Percentiles rank a stretch among this genome's conserved stretches.
phyloP scores from a whole-genome alignment of 2,329 filamentous ascomycete species.

The Peltaster fructicola region DNA sequence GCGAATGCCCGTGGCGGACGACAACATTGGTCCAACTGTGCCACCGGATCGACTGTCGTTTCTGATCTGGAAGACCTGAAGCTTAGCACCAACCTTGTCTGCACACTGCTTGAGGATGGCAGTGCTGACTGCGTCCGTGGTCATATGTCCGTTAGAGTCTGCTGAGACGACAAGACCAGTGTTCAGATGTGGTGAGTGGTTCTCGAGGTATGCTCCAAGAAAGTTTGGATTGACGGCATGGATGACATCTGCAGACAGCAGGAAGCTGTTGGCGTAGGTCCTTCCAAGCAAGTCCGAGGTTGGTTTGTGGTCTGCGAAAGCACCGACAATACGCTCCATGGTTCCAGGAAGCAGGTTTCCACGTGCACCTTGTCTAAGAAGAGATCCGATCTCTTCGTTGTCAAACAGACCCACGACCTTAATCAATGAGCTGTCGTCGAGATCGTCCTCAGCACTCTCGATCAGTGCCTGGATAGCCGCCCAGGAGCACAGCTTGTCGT shows the following conservation, averaged over 20 bases:
- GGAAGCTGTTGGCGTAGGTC: slow-evolving; percentile 81
- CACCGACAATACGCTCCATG: slow-evolving; percentile 67
- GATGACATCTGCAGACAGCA: slow-evolving; percentile 81
- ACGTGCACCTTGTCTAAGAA: slow-evolving; percentile 73
- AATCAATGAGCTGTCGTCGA: slow-evolving; percentile 45
- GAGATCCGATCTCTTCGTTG: slow-evolving; percentile 87
- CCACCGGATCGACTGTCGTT: slow-evolving; percentile 82
- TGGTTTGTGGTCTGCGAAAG: slow-evolving; percentile 30
- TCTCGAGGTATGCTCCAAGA: slow-evolving; percentile 60
- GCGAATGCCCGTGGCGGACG: slow-evolving; percentile 59
- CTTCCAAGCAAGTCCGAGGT: slow-evolving; percentile 47
- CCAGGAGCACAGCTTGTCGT: slow-evolving; percentile 96
- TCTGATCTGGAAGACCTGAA: slow-evolving; percentile 86
- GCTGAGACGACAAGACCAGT: slow-evolving; percentile 64
- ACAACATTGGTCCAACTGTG: slow-evolving; percentile 87
- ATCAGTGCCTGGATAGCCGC: slow-evolving; percentile 72
- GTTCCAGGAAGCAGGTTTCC: slow-evolving; percentile 74
- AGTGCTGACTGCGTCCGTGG: slow-evolving; percentile 73
- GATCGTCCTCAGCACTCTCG: slow-evolving; percentile 35
- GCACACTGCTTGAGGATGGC: slow-evolving; percentile 65
- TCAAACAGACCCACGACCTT: slow-evolving; percentile 92
- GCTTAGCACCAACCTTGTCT: slow-evolving; percentile 48
- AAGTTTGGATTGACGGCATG: slow-evolving; percentile 96
- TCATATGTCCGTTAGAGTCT: slow-evolving; percentile 91
- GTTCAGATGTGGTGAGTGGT: slow-evolving; percentile 77